Conservation (phyloP, 2,329 filamentous ascomycete species). For the Colletotrichum chrysophilum region DNA sequence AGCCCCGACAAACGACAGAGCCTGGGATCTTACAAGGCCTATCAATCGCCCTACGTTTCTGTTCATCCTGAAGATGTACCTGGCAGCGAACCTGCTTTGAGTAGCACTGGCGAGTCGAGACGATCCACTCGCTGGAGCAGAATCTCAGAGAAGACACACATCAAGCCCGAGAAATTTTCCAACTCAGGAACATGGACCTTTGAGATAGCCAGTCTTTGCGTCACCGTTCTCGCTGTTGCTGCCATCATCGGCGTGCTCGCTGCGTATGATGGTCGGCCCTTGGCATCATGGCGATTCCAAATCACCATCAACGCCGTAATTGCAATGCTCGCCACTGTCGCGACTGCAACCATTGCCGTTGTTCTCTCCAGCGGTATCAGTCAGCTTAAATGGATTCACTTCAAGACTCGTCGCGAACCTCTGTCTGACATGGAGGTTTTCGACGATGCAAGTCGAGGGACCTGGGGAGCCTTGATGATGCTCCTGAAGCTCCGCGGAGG, state of each 20-base stretch:
- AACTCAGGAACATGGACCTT: slow-evolving; percentile 29
- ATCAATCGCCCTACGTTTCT: background rate
- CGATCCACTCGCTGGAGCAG: slow-evolving; percentile 14
- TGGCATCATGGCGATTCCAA: slow-evolving; percentile 34
- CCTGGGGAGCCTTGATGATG: slow-evolving; percentile 32
- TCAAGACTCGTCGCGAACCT: slow-evolving; percentile 31
- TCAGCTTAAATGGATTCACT: slow-evolving; percentile 37
- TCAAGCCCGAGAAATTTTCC: slow-evolving; percentile 14
- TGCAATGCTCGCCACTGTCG: slow-evolving; percentile 32
- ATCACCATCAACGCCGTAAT: slow-evolving; percentile 38
- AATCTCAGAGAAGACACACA: background rate
- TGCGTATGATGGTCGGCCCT: slow-evolving; percentile 29
- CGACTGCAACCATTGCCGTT: slow-evolving; percentile 32
- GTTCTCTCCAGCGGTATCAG: slow-evolving; percentile 34
- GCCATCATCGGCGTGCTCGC: slow-evolving; percentile 34
- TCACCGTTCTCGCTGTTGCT: slow-evolving; percentile 30
- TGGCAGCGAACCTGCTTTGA: slow-evolving; percentile 6
- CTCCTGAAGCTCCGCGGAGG: slow-evolving; percentile 30
- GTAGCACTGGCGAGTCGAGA: background rate
- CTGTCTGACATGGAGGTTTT: slow-evolving; percentile 36
- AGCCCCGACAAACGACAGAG: background rate
- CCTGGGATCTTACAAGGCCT: background rate
- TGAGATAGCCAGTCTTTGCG: slow-evolving; percentile 29
- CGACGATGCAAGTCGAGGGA: slow-evolving; percentile 37
- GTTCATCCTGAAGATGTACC: background rate